Evolutionary conservation across 139 green algal genomes (phyloP).

Genomic region (Trebouxia sp.): DNA sequence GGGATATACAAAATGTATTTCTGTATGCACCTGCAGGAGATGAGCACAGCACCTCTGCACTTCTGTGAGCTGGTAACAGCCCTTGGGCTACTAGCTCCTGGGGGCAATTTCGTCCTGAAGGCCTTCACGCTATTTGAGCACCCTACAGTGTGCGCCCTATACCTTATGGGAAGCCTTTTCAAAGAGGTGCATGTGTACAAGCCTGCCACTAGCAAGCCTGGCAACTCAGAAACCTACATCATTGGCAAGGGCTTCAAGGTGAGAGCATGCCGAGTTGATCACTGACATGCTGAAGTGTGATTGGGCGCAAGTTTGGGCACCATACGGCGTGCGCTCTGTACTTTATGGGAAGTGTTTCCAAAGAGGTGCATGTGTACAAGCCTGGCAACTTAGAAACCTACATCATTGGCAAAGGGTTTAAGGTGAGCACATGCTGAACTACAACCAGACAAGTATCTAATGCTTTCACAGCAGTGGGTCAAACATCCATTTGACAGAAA

Average conservation of each 20-base stretch:
- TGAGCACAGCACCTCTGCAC: constrained; percentile 44
- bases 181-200: constrained; percentile 50
- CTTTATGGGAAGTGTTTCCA: constrained; percentile 47
- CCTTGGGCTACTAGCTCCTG: constrained; percentile 46
- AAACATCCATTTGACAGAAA: too few species aligned
- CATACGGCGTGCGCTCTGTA: constrained; percentile 42
- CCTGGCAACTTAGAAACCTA: constrained; percentile 55
- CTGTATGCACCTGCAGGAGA: not conserved
- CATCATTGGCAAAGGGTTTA: constrained; percentile 45
- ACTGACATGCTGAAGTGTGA: too few species aligned
- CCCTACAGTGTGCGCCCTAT: constrained; percentile 41
- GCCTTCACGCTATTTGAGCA: constrained; percentile 59
- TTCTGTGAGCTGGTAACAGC: constrained; percentile 51
- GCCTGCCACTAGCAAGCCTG: constrained; percentile 54
- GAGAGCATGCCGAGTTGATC: too few species aligned
- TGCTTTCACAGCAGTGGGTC: too few species aligned
- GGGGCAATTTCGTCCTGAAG: constrained; percentile 55
- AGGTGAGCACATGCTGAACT: too few species aligned
- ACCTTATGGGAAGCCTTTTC: constrained; percentile 51
- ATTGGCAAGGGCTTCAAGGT: constrained; percentile 43
- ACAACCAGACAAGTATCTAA: too few species aligned
- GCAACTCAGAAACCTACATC: constrained; percentile 56
- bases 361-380: constrained; percentile 51
- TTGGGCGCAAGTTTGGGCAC: too few species aligned
- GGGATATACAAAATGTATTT: too few species aligned